These are phyloP conservation scores for Rehmannia glutinosa DNA, from an alignment of 257 asterid species.

Conservation along the genomic window DNA sequence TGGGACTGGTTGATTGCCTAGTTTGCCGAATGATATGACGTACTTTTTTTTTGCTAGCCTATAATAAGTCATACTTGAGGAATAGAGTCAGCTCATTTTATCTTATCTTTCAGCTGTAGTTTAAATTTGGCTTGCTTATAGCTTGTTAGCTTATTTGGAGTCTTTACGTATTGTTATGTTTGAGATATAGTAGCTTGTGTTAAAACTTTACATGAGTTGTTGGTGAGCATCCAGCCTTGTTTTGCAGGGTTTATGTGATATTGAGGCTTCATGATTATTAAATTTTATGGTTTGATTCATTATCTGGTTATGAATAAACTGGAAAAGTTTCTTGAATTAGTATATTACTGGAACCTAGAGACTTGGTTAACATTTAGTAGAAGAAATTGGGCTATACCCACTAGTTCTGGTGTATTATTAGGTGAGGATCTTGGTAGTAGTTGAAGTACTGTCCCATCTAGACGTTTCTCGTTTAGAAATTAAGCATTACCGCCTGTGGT, in stretches of 20 bases:
- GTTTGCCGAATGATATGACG: conserved; percentile 23
- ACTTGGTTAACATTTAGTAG: neutral
- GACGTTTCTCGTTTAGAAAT: conserved; percentile 12
- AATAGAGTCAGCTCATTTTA: conserved; percentile 36
- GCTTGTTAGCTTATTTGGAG: conserved; percentile 38
- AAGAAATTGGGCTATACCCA: neutral
- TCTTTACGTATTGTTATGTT: conserved; percentile 35
- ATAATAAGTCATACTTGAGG: conserved; percentile 53
- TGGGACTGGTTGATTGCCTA: conserved; percentile 51
- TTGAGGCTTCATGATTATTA: conserved; percentile 1
- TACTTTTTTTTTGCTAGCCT: conserved; percentile 49
- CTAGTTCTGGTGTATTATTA: neutral
- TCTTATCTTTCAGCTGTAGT: conserved; percentile 45
- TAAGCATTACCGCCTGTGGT: conserved; percentile 36
- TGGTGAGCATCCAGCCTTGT: too few relatives aligned
- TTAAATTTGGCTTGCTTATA: conserved; percentile 43
- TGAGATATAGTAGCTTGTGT: conserved; percentile 35
- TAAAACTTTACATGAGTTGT: conserved; percentile 29
- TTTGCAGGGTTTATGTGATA: conserved; percentile 17
- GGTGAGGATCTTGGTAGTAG: conserved; percentile 19
- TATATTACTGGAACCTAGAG: neutral
- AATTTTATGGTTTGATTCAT: neutral
- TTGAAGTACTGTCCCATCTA: neutral
- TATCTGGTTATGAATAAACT: neutral
- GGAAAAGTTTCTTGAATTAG: neutral